Base-by-base conservation (phyloP, 2,329 filamentous ascomycete genomes). In the Aureobasidium namibiae region DNA sequence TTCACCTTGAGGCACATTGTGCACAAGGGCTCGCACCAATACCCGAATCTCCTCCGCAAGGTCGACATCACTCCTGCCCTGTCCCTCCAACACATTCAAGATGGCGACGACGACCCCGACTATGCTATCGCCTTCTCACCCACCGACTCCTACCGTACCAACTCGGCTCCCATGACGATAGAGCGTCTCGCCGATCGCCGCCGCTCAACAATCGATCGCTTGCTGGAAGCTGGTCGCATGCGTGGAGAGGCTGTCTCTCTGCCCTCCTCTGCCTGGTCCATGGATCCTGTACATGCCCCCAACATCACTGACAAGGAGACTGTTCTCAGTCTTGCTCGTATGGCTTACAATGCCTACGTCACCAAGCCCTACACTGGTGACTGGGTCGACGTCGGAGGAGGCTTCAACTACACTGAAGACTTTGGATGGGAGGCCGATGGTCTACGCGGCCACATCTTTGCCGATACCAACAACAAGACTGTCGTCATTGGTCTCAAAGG, bases 361-460 rank as follows among this genome's bases (percentile, higher is more conserved):
- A 78, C 88, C 60, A 81, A 83, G 54, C 86, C 88, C 4, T 80
- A 80, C 11, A 80, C 85, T 50, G 83, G 85, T 2, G 87, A 95
- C 63, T 97, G 94, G 92, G 79, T 90, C 63, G 89, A 92, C 63
- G 85, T 95, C 2, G 84, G 87, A 44, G 80, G 80, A 10, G 84
- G 83, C 1, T 96, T 90, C 76, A 96, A 97, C 71, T 85, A 89
- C 62, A 92, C 89, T 6, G 85, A 83, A 57, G 89, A 92, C 69
- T 97, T 97, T 75, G 94, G 94, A 45, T 97, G 94, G 94, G 84
- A 95, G 70, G 78, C 77, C 36, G 92, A 97, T 70, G 92, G 92
- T 2, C 79, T 97, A 26, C 85, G 92, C 59, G 94, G 94, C 2
- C 94, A 99, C 72, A 85, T 99, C 59, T 97, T 92, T 74, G 87